Base-by-base conservation (phyloP, 73 alveolate species). In the Strombidium stylifer region DNA sequence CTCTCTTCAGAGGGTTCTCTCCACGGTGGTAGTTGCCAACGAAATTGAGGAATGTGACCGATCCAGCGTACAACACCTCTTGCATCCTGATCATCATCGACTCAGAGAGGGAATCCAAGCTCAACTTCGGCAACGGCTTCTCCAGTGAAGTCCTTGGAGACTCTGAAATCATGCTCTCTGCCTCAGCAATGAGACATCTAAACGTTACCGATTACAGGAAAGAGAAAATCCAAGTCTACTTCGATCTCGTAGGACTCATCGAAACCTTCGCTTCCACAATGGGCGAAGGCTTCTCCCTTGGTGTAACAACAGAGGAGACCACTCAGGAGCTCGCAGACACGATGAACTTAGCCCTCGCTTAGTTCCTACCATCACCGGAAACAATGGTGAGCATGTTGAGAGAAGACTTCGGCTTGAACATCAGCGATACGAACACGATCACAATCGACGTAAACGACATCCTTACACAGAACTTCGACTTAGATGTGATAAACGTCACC, bases 21-120 rank as follows among this genome's bases (percentile, higher is more conserved):
- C 92, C 97, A 2, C 40, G 97, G 51, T 88, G 91, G 91, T 66
- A 77, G 11, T 51, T 86, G n/a, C 61, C 80, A 21, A 90, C 74
- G 15, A 62, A 68, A 32, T 35, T 79, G 52, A 51, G 80, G 49
- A 79, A 79, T 25, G 28, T 42, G 7, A 69, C 84, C 2, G 69
- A 69, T 15, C 37, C 65, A 0, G 14, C 30, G 15, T 7, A 20
- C 42, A 56, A 69, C 28, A 59, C 79, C 39, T 34, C 81, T 10
- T 57, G 81, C 19, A 35, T 79, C 12, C 44, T 79, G 0, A 19
- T 34, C 20, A 27, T 69, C 46, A 36, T 79, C n/a, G 81, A 79
- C 39, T 70, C 90, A 8, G 34, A 58, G 21, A 47, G 52, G 36
- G 93, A 83, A 51, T 55, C 62, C 19, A 69, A 71, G 20, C 65